Conservation (phyloP, 805 yeast species). For the Wickerhamomyces xylosicus region DNA sequence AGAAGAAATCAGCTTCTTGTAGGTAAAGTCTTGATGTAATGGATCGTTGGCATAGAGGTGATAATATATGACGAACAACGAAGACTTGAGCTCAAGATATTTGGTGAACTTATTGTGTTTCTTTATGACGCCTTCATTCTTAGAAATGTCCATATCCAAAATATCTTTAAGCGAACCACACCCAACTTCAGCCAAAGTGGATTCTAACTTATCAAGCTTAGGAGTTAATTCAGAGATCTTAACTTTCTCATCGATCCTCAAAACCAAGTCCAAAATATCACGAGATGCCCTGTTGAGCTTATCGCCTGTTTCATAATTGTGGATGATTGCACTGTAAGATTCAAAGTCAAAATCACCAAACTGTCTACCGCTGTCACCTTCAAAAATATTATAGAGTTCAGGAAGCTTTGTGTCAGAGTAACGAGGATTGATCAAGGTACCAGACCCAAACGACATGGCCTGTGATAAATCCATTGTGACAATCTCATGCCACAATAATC, state of each 20-base stretch:
- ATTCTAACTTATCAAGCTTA: slow-evolving; percentile 28
- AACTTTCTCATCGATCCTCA: slow-evolving; percentile 30
- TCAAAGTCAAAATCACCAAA: slow-evolving; percentile 20
- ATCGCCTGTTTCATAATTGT: slow-evolving; percentile 21
- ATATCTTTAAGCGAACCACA: slow-evolving; percentile 23
- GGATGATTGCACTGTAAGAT: slow-evolving; percentile 32
- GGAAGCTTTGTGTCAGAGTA: slow-evolving; percentile 47
- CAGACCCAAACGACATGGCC: slow-evolving; percentile 37
- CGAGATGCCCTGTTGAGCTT: slow-evolving; percentile 22
- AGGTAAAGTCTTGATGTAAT: slow-evolving; percentile 1
- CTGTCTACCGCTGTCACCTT: slow-evolving; percentile 18
- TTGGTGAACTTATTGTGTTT: slow-evolving; percentile 20
- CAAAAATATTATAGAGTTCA: slow-evolving; percentile 16
- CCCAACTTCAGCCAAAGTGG: slow-evolving; percentile 16
- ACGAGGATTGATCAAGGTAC: slow-evolving; percentile 26
- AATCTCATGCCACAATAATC: slow-evolving; percentile 50
- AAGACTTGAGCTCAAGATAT: slow-evolving; percentile 18
- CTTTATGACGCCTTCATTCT: slow-evolving; percentile 10
- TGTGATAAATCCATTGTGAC: slow-evolving; percentile 35
- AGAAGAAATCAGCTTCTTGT: slow-evolving; percentile 11
- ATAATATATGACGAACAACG: slow-evolving; percentile 17
- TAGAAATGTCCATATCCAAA: slow-evolving; percentile 14
- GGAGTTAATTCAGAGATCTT: slow-evolving; percentile 27
- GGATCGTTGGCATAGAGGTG: slow-evolving; percentile 16
- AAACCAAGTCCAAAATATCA: slow-evolving; percentile 25